Base-by-base conservation (phyloP, 2,329 filamentous ascomycete genomes). In the Chrysosporium queenslandicum region DNA sequence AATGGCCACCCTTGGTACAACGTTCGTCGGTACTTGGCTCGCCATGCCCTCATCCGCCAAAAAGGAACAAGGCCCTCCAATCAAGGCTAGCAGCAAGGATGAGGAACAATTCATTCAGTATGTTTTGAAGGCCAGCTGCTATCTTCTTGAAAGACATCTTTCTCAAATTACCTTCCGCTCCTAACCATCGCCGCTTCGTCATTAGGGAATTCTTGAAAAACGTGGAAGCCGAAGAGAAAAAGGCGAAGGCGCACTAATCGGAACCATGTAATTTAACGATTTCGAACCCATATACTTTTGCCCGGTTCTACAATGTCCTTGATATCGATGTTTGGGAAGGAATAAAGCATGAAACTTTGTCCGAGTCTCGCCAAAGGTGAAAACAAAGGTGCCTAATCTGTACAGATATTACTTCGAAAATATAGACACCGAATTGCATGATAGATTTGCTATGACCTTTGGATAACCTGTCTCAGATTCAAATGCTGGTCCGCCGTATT, bases 41-140 rank as follows among this genome's bases (percentile, higher is more conserved):
- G 69, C 71, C 46, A 68, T 71, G 59, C 66, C 72, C 56, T 73
- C 73, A 56, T 64, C 65, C 59, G 74, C 76, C 64, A 68, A 71
- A 60, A 68, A 71, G 58, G 61, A 68, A 58, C 65, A 71, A 56
- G 70, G 69, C 55, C 81, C 81, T 52, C 77, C 80, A 39, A 80
- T 83, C 70, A 79, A 81, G 64, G 80, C 81, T 50, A 72, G 73
- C 63, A 82, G 77, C 72, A 81, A 81, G 69, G 80, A 83, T 60
- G 81, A 84, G 72, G 81, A 83, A 72, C 76, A 76, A 63, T 84
- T 83, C 68, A 80, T 84, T 64, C 77, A 82, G 81, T 84, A 77
- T 58, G 77, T 73, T 46, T 27, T 32, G 7, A n/a, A 18, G 2
- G 16, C n/a, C n/a, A n/a, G n/a, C n/a, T n/a, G n/a, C n/a, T n/a